Evolutionary conservation across 1,284 basidiomycete species (phyloP).

Genomic region (Microbotryum intermedium): DNA sequence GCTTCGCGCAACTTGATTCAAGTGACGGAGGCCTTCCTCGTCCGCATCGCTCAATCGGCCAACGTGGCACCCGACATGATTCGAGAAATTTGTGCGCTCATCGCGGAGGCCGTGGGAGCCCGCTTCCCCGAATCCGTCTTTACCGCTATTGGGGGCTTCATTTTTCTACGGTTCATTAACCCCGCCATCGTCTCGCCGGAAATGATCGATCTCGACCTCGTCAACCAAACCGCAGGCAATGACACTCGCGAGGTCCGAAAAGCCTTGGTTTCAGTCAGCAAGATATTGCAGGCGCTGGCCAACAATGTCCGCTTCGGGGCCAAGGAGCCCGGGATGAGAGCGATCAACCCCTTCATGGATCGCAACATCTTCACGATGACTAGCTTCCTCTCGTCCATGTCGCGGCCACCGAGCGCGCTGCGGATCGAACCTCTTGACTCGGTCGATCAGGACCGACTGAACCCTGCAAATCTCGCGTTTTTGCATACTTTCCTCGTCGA

Average conservation of each 20-base stretch:
- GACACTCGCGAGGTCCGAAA: conserved; percentile 51
- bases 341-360: conserved; percentile 63
- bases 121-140: conserved; percentile 39
- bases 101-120: conserved; percentile 63
- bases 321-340: conserved; percentile 69
- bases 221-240: conserved; percentile 47
- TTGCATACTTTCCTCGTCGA: conserved; percentile 73
- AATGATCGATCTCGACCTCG: conserved; percentile 68
- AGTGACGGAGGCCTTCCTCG: conserved; percentile 65
- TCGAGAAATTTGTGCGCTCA: conserved; percentile 76
- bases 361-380: conserved; percentile 50
- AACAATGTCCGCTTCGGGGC: conserved; percentile 88
- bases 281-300: conserved; percentile 82
- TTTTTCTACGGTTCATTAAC: conserved; percentile 63
- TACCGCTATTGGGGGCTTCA: conserved; percentile 65
- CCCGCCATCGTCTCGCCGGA: conserved; percentile 82
- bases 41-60: conserved; percentile 63
- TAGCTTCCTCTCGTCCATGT: conserved; percentile 55
- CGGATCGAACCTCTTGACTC: conserved; percentile 59
- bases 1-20: conserved; percentile 53
- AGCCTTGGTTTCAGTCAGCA: conserved; percentile 74
- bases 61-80: conserved; percentile 68
- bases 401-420: background rate
- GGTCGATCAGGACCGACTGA: conserved; percentile 49
- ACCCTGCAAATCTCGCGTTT: conserved; percentile 44